A percentile compares a stretch with the other conserved stretches of the same genome.
These are phyloP conservation scores for Inga leiocalycina DNA, from an alignment of 306 rosid genomes.

Conservation along the genomic window DNA sequence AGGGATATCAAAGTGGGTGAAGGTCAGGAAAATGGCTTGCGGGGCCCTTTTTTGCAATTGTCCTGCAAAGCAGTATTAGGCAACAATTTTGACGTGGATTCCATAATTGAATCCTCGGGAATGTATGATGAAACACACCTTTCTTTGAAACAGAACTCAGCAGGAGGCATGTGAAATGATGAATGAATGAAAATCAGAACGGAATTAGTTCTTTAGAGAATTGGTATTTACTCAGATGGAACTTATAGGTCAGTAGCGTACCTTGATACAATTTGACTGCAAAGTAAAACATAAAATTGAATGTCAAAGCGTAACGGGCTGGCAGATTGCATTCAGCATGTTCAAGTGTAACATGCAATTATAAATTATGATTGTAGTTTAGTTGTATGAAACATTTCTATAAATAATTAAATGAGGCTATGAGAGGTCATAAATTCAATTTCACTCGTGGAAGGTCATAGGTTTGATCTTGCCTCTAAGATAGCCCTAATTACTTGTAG, in stretches of 20 bases:
- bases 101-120: constrained; percentile 49
- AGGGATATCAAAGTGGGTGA: constrained; percentile 39
- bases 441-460: too few relatives aligned
- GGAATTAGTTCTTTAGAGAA: constrained; percentile 35
- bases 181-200: constrained; percentile 43
- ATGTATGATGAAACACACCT: constrained; percentile 64
- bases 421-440: too few relatives aligned
- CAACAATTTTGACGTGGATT: constrained; percentile 50
- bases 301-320: neutral
- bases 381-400: too few relatives aligned
- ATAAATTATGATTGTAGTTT: neutral
- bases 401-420: too few relatives aligned
- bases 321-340: neutral
- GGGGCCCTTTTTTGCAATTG: constrained; percentile 63
- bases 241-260: neutral
- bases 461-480: too few relatives aligned
- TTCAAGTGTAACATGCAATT: neutral
- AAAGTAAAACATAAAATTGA: neutral
- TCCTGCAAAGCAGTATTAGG: constrained; percentile 52
- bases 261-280: constrained; percentile 8
- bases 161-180: constrained; percentile 39
- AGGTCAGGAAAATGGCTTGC: constrained; percentile 52
- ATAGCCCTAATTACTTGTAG: neutral
- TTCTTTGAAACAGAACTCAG: constrained; percentile 45
- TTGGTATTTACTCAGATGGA: constrained; percentile 24